Percentiles rank a stretch among this genome's conserved stretches.
phyloP scores from a whole-genome alignment of 768 basidiomycete species.

The Psilocybe azurescens region DNA sequence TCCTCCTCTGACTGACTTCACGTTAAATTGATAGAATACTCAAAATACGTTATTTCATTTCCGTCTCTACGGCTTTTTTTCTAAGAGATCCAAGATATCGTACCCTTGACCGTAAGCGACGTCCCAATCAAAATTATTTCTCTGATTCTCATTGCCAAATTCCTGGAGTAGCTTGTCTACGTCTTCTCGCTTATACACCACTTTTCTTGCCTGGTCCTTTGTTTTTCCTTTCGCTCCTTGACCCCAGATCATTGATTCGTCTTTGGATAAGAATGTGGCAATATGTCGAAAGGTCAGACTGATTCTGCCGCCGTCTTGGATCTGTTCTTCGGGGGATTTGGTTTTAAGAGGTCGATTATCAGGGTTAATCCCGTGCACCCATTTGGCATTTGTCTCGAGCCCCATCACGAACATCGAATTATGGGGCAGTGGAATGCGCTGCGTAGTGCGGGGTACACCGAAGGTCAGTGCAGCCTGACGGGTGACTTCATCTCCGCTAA shows the following conservation, averaged over 20 bases:
- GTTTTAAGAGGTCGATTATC: slow-evolving; percentile 66
- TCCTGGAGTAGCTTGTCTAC: slow-evolving; percentile 56
- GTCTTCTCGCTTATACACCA: slow-evolving; percentile 57
- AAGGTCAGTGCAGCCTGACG: neutral
- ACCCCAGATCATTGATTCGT: slow-evolving; percentile 61
- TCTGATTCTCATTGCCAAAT: slow-evolving; percentile 79
- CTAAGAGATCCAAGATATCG: slow-evolving; percentile 67
- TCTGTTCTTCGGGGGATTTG: slow-evolving; percentile 62
- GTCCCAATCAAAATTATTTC: slow-evolving; percentile 75
- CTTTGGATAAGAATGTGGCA: slow-evolving; percentile 65
- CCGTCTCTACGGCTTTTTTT: too few relatives aligned
- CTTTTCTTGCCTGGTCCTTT: slow-evolving; percentile 53
- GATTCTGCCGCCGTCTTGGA: slow-evolving; percentile 67
- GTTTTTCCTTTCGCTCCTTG: slow-evolving; percentile 75
- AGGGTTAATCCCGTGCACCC: slow-evolving; percentile 78
- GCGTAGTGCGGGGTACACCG: slow-evolving; percentile 43
- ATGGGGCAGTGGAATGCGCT: slow-evolving; percentile 76
- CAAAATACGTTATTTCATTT: too few relatives aligned
- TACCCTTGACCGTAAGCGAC: slow-evolving; percentile 67
- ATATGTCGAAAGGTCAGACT: slow-evolving; percentile 83
- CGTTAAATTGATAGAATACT: too few relatives aligned
- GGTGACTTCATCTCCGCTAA: neutral
- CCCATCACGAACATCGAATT: slow-evolving; percentile 88
- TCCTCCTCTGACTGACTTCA: too few relatives aligned
- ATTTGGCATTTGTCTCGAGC: slow-evolving; percentile 69